phyloP scores from a whole-genome alignment of 306 rosid genomes.

The Lagenaria siceraria region DNA sequence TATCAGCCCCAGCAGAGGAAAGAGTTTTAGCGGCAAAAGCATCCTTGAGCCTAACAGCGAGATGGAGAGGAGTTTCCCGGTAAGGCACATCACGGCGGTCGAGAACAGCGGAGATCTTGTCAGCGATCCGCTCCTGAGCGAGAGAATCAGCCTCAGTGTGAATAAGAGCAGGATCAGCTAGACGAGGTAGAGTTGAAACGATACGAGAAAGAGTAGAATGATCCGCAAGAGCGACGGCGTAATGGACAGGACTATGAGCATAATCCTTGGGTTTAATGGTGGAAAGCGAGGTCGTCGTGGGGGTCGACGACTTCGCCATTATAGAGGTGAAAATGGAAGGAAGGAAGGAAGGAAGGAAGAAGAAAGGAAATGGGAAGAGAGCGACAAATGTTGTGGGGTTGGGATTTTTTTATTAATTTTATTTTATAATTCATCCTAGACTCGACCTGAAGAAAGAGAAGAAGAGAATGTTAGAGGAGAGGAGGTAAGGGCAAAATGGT shows the following conservation, averaged over 20 bases:
- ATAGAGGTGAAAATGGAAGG: neutral
- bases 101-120: slow-evolving; percentile 42
- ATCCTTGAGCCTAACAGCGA: slow-evolving; percentile 68
- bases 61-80: slow-evolving; percentile 84
- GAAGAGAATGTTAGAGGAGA: neutral
- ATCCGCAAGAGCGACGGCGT: slow-evolving; percentile 52
- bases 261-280: slow-evolving; percentile 45
- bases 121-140: slow-evolving; percentile 63
- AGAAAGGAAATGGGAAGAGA: neutral
- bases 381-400: neutral
- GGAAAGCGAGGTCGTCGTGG: slow-evolving; percentile 35
- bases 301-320: slow-evolving; percentile 47
- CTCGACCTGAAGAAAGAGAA: neutral
- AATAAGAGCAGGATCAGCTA: slow-evolving; percentile 50
- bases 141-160: slow-evolving; percentile 71
- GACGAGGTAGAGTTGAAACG: slow-evolving; percentile 50
- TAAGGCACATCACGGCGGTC: slow-evolving; percentile 89
- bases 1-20: slow-evolving; percentile 73
- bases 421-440: neutral
- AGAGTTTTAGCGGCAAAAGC: slow-evolving; percentile 32
- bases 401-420: neutral
- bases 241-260: slow-evolving; percentile 66
- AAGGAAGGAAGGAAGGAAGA: neutral
- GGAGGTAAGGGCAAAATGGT: slow-evolving; percentile 16
- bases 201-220: slow-evolving; percentile 48